phyloP scores from a whole-genome alignment of 2,329 filamentous ascomycete species.

The Claviceps purpurea region DNA sequence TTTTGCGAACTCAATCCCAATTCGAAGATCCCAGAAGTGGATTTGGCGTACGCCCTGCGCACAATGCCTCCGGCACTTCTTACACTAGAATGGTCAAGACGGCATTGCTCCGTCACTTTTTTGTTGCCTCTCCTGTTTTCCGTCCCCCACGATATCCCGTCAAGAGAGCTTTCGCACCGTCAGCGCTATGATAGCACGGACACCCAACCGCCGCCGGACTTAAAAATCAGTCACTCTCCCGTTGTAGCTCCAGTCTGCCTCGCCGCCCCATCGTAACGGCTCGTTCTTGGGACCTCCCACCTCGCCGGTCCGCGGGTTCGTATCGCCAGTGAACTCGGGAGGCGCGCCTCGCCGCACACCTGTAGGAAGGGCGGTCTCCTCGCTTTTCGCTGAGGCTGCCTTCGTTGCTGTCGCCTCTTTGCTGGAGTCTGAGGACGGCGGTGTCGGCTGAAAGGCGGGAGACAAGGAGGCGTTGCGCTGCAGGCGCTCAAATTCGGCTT shows the following conservation, averaged over 20 bases:
- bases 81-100: too few species aligned
- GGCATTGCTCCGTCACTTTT: too few species aligned
- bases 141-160: too few species aligned
- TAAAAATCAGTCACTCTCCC: constrained; percentile 86
- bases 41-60: too few species aligned
- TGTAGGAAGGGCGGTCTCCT: constrained; percentile 28
- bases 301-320: constrained; percentile 88
- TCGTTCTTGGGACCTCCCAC: constrained; percentile 96
- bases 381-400: constrained; percentile 7
- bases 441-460: constrained; percentile 22
- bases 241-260: constrained; percentile 82
- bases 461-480: constrained; percentile 48
- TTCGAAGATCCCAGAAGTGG: too few species aligned
- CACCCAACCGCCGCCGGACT: too few species aligned
- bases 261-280: constrained; percentile 71
- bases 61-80: too few species aligned
- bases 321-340: constrained; percentile 87
- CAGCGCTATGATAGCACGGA: too few species aligned
- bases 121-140: too few species aligned
- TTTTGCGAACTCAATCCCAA: too few species aligned
- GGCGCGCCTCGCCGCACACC: constrained; percentile 61
- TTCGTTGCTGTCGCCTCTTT: background rate
- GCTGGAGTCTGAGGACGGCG: background rate
- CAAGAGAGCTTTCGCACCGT: too few species aligned
- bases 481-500: constrained; percentile 80